Base-by-base conservation (phyloP, 768 basidiomycete genomes). In the Hypsizygus marmoreus region DNA sequence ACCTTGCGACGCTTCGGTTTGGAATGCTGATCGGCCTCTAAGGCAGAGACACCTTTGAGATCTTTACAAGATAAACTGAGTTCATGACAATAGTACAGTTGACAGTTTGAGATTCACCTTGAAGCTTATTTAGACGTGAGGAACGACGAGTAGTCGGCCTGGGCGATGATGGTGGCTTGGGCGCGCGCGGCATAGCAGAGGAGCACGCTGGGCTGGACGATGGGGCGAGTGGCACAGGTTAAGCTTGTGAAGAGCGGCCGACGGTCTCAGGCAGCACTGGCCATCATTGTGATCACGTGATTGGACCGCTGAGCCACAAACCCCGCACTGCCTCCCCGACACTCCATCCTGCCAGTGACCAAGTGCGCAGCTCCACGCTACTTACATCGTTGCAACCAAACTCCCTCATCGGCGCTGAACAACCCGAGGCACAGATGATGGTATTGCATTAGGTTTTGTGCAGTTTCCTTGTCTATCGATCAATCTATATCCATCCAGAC, bases 71-170 rank as follows among this genome's bases (percentile, higher is more conserved):
- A 36, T 47, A 17, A 41, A 48, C 32, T 17, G 16, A 17, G 10
- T 20, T 7, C 6, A 43, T n/a, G n/a, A n/a, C n/a, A 47, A 24
- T 22, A 30, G 6, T 20, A 10, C 28, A 16, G 10, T 16, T 6
- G 31, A 30, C n/a, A 29, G 33, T 24, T 41, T 38, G 20, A 5
- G 10, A 34, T 43, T 37, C 28, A 46, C 54, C 47, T 34, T 49
- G 29, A 17, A 32, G 47, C 25, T 60, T 57, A 46, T 50, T 67
- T 32, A 70, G 56, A 26, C 67, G 60, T 29, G 65, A 62, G 9
- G 69, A 70, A 1, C 65, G 63, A 23, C 61, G 54, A 28, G 44
- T 50, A 13, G 19, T 51, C 26, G 46, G 47, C 33, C 28, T 31
- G 12, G 47, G 34, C 38, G 40, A 2, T 6, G 42, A 24, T 20